A percentile compares a stretch with the other conserved stretches of the same genome.
Conservation (phyloP, 441 rosid species). For the Gossypium davidsonii region DNA sequence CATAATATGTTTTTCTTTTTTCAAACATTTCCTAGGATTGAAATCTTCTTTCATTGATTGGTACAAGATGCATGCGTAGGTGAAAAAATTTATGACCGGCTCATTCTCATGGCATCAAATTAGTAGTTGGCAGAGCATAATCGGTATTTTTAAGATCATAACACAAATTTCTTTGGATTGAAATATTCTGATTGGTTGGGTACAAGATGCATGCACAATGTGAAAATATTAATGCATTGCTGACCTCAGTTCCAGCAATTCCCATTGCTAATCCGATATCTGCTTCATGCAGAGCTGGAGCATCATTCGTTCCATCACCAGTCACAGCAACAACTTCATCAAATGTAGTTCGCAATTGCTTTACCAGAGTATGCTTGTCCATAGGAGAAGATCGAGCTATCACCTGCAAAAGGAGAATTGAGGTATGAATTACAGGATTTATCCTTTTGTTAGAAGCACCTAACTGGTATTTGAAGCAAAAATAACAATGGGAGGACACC, state of each 20-base stretch:
- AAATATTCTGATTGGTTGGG: background rate
- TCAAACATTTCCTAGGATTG: background rate
- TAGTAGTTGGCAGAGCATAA: background rate
- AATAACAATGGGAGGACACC: slow-evolving; percentile 30
- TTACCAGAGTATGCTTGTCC: slow-evolving; percentile 70
- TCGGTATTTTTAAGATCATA: background rate
- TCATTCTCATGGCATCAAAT: background rate
- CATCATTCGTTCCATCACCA: slow-evolving; percentile 82
- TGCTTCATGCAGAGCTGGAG: slow-evolving; percentile 80
- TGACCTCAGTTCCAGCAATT: slow-evolving; percentile 76
- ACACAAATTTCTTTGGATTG: background rate
- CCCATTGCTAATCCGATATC: slow-evolving; percentile 83
- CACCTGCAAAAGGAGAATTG: slow-evolving; percentile 34
- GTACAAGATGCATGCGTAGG: background rate
- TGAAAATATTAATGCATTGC: slow-evolving; percentile 9
- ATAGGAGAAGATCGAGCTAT: slow-evolving; percentile 75
- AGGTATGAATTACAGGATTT: background rate
- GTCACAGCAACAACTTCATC: slow-evolving; percentile 76
- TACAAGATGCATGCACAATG: background rate
- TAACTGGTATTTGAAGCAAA: background rate
- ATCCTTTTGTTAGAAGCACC: background rate
- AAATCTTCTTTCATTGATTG: background rate
- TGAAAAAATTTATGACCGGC: background rate
- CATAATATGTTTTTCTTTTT: background rate
- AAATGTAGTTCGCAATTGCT: slow-evolving; percentile 58